Evolutionary conservation across 257 asterid genomes (phyloP).

Genomic region (Przewalskia tangutica): DNA sequence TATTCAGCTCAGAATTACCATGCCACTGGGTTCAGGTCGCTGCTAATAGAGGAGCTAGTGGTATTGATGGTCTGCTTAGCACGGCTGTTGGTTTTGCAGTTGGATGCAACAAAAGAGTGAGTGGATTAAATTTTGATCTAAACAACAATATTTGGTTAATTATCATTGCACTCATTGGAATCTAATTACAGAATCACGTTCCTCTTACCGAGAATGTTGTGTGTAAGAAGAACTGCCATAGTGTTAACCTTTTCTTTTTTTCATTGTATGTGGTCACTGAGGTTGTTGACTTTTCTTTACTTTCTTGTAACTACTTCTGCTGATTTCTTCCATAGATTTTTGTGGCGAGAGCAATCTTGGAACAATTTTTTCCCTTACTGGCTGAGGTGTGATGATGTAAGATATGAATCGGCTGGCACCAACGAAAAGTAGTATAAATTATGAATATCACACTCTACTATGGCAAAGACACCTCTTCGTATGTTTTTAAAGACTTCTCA

Average conservation of each 20-base stretch:
- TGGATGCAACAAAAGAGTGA: constrained; percentile 90
- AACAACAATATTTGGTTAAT: not conserved
- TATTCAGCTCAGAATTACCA: constrained; percentile 49
- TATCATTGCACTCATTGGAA: not conserved
- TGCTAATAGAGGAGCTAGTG: constrained; percentile 97
- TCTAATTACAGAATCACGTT: not conserved
- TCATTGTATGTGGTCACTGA: not conserved
- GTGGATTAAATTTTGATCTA: constrained; percentile 11
- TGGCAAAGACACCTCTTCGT: not conserved
- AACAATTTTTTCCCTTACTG: not conserved
- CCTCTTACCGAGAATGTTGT: not conserved
- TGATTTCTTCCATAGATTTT: not conserved
- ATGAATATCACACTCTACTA: not conserved
- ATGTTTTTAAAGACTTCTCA: not conserved
- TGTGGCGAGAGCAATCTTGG: not conserved
- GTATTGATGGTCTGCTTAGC: constrained; percentile 93
- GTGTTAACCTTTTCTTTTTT: not conserved
- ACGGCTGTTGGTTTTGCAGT: constrained; percentile 87
- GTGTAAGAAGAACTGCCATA: not conserved
- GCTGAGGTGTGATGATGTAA: not conserved
- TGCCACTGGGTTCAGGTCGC: constrained; percentile 70
- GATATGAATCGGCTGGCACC: not conserved
- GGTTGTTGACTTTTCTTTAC: not conserved
- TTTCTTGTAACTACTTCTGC: not conserved
- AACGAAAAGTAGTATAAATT: not conserved